Evolutionary conservation across 1,139 yeast genomes (phyloP), one percentile per base, ranked within the genome.

Genomic region (Groenewaldozyma auringiensis): DNA sequence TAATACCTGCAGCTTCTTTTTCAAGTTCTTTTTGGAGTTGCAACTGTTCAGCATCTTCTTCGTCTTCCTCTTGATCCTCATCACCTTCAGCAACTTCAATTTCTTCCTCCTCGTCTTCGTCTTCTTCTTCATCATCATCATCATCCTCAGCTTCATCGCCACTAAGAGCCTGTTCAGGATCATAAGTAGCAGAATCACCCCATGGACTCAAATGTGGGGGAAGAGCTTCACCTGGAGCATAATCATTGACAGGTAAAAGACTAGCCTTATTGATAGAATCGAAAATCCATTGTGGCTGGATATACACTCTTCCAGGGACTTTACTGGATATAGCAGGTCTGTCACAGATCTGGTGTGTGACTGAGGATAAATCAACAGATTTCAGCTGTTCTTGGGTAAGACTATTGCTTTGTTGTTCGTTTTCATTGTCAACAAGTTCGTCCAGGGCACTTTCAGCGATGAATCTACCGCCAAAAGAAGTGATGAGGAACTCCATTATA

Each of bases 171-270:
- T 78, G 83, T 48, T 74, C 80, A 56, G 98, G 98, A 66, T 89
- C 79, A 67, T 92, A 92, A 45, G 82, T 84, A 57, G 84, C 87
- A 47, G 89, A 78, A 69, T 92, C 97, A 56, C 97, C 97, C 97
- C 98, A 92, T 71, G 99, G 99, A 47, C 95, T 84, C 62, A 94
- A 75, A 67, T 92, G 98, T 37, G 98, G 97, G 41, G 97, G 97
- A 52, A 94, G 74, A 8, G 88, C 72, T 68, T 92, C 97, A 47
- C 99, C 98, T 2, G 96, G 95, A 39, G 94, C 84, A 63, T 92
- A 92, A 48, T 73, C 75, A 47, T 82, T 81, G 21, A 85, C 96
- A 34, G 92, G 77, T 47, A 84, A 72, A 52, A 92, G 73, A 52
- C 76, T 74, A 44, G 79, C 77, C 68, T 83, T 83, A 70, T 92